Base-by-base conservation (phyloP, 139 green algal genomes). In the Micractinium sp. region DNA sequence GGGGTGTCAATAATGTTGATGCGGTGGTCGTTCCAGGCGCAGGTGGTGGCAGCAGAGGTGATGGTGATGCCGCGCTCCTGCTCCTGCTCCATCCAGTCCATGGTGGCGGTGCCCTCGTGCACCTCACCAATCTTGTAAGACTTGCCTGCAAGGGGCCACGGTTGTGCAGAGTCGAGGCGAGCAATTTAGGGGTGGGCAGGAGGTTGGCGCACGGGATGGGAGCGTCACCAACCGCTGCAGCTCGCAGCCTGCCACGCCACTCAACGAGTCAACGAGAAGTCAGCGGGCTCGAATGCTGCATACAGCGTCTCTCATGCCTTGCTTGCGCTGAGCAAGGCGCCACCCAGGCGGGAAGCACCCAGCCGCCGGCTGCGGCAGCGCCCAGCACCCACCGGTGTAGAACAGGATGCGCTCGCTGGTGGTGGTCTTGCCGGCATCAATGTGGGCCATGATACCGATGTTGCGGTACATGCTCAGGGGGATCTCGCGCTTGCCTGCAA, bases 1-100 rank as follows among this genome's bases (percentile, higher is more conserved):
- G 98, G 98, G 14, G 98, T 99, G 94, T 99, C 98, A 88, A 99
- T 99, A 93, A 99, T 98, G 94, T 99, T 99, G 93, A 99, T 98
- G 80, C 97, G 94, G 93, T 99, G 94, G 90, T 97, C 95, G n/a
- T 98, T 95, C 98, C 98, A 99, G 63, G 94, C 90, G 96, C 97
- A 99, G 14, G 97, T 99, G 79, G 98, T 99, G 85, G 98, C 98
- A 53, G 98, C 98, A 60, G 95, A 97, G 0, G 98, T 99, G 95
- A 99, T 99, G 88, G 98, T 99, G 95, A 99, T 99, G 71, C 98
- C 98, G 79, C 98, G 94, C 95, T 99, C 98, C 93, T 95, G 94
- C 91, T 96, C 95, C 90, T 97, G 95, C 90, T 96, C 95, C 96
- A 98, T 98, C 97, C 97, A 99, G 95, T 99, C 98, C 98, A 99